Percentiles rank a stretch among this genome's conserved stretches.
These are phyloP conservation scores for Sporothrix humicola DNA, from an alignment of 2,329 filamentous ascomycete genomes.

Conservation along the genomic window DNA sequence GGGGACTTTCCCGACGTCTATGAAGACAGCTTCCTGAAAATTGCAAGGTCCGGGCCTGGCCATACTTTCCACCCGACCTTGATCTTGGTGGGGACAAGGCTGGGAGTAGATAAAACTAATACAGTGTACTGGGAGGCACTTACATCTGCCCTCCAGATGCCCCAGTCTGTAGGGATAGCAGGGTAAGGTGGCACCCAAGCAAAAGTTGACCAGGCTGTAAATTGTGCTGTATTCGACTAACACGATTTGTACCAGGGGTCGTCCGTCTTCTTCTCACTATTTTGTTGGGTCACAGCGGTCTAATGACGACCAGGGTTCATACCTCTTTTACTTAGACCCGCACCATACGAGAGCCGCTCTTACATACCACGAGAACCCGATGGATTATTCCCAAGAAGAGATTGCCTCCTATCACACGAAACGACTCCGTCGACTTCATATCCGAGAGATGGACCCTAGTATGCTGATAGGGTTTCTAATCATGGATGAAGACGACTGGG, in stretches of 20 bases:
- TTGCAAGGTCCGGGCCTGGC: conserved; percentile 70
- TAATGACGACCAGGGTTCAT: conserved; percentile 59
- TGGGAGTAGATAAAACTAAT: conserved; percentile 94
- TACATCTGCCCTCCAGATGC: conserved; percentile 80
- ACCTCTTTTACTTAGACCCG: conserved; percentile 94
- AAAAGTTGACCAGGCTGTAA: not conserved
- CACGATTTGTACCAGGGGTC: conserved; percentile 64
- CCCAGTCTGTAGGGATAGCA: conserved; percentile 94
- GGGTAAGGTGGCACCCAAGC: conserved; percentile 62
- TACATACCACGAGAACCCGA: conserved; percentile 63
- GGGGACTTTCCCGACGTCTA: conserved; percentile 92
- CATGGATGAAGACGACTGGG: conserved; percentile 80
- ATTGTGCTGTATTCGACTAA: not conserved
- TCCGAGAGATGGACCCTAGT: conserved; percentile 95
- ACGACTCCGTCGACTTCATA: conserved; percentile 78
- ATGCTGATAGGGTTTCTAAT: conserved; percentile 97
- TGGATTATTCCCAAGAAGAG: conserved; percentile 72
- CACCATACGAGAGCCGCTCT: conserved; percentile 82
- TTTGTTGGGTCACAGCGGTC: conserved; percentile 59
- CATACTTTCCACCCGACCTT: conserved; percentile 79
- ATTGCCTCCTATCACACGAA: conserved; percentile 85
- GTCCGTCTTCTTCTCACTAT: conserved; percentile 82
- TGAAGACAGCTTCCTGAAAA: conserved; percentile 81
- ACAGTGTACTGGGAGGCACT: conserved; percentile 96
- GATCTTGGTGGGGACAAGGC: conserved; percentile 82